Base-by-base conservation (phyloP, 495 filamentous ascomycete genomes). In the Astrocystis sublimbata region DNA sequence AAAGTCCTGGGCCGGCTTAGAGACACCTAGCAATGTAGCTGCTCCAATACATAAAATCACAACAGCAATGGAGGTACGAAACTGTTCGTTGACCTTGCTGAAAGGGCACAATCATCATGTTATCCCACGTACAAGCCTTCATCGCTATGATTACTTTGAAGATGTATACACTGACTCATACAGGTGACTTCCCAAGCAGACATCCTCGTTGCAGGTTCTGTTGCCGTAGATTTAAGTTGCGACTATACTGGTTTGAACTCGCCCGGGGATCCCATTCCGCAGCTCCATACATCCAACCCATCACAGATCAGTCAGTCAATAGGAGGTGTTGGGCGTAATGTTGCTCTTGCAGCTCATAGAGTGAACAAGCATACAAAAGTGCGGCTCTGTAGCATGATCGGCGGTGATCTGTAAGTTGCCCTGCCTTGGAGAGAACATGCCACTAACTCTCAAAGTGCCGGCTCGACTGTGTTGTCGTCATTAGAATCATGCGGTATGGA, bases 311-410 rank as follows among this genome's bases (percentile, higher is more conserved):
- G 69, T 19, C 92, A 96, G 69, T 88, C 89, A 6, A 79, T 97
- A 24, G 94, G 94, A 8, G 94, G 94, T n/a, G 94, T 98, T 2
- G 94, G 89, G n/a, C 86, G 90, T 70, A 98, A 98, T 68, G 88
- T 97, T 31, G 91, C 94, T 2, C 81, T 89, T 47, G 92, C 93
- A 4, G 83, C 89, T 6, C 88, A 90, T 68, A 76, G 73, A 28
- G 70, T 75, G 24, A 79, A 78, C 53, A 76, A 70, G 26, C 60
- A 65, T 2, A 70, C 68, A 12, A 73, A 74, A 55, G 80, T 86
- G 19, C 80, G 84, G 8, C 86, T 97, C 35, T 92, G 87, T 76
- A 93, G 88, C 66, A 82, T 87, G 46, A 83, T 96, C 38, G 91
- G 84, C 23, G 82, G 91, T 65, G 92, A 97, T 70, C 70, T 91